A percentile compares a stretch with the other conserved stretches of the same genome.
phyloP scores from a whole-genome alignment of 192 early-diverging fungal genomes.

The Backusella australiensis region DNA sequence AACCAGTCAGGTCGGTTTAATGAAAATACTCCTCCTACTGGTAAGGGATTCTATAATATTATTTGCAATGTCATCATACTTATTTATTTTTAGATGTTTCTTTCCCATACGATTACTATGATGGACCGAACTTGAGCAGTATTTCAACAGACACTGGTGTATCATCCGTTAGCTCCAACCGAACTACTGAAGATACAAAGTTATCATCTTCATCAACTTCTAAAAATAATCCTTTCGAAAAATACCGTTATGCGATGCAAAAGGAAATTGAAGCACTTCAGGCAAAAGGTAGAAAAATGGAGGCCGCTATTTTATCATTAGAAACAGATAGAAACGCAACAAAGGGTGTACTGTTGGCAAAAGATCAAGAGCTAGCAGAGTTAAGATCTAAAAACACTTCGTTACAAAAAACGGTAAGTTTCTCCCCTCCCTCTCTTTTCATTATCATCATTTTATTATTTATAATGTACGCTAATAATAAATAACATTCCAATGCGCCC shows the following conservation, averaged over 20 bases:
- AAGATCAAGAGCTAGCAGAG: slow-evolving; percentile 21
- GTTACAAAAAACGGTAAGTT: slow-evolving; percentile 21
- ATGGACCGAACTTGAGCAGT: slow-evolving; percentile 5
- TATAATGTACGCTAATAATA: not conserved
- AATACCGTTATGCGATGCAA: slow-evolving; percentile 19
- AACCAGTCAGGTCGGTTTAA: slow-evolving; percentile 9
- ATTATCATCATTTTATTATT: not conserved
- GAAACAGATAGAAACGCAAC: slow-evolving; percentile 9
- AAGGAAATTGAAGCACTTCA: slow-evolving; percentile 26
- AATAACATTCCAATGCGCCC: not conserved
- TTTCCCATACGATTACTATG: slow-evolving; percentile 3
- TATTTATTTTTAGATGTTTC: not conserved
- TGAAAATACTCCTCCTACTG: not conserved
- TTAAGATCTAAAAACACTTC: slow-evolving; percentile 11
- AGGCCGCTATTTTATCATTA: slow-evolving; percentile 5
- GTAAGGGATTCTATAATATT: not conserved
- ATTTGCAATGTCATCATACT: not conserved
- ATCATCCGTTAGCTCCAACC: slow-evolving; percentile 12
- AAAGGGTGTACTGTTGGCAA: not conserved
- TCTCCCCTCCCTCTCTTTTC: not conserved
- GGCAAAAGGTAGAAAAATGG: slow-evolving; percentile 20
- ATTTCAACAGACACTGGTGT: slow-evolving; percentile 10
- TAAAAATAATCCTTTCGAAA: slow-evolving; percentile 16
- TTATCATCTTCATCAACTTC: not conserved
- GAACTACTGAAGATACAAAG: slow-evolving; percentile 9